Percentiles rank a stretch among this genome's conserved stretches.
phyloP scores from a whole-genome alignment of 805 yeast genomes.

The Wickerhamomyces alni region DNA sequence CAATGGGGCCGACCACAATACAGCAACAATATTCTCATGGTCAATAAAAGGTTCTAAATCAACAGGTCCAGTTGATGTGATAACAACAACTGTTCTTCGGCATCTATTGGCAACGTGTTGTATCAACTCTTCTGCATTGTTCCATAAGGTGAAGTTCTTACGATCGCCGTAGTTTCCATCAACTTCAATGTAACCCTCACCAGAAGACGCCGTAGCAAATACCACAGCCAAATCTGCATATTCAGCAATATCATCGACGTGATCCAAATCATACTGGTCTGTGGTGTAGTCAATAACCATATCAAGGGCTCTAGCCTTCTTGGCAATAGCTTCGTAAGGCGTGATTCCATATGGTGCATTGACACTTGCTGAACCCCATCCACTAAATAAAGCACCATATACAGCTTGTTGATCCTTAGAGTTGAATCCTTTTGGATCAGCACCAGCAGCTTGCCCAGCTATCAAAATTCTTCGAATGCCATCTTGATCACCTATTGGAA shows the following conservation, averaged over 20 bases:
- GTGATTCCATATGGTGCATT: slow-evolving; percentile 51
- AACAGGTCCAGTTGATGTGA: slow-evolving; percentile 58
- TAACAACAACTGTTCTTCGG: slow-evolving; percentile 49
- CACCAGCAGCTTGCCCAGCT: slow-evolving; percentile 49
- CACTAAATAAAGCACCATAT: slow-evolving; percentile 50
- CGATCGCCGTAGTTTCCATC: slow-evolving; percentile 58
- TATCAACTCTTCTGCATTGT: slow-evolving; percentile 50
- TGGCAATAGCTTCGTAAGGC: slow-evolving; percentile 49
- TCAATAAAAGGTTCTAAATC: slow-evolving; percentile 51
- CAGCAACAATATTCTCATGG: slow-evolving; percentile 52
- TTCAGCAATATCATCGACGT: slow-evolving; percentile 38
- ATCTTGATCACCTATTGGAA: slow-evolving; percentile 43
- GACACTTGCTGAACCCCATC: slow-evolving; percentile 64
- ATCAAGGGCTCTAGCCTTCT: slow-evolving; percentile 38
- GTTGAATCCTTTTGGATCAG: slow-evolving; percentile 45
- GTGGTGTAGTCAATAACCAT: slow-evolving; percentile 39
- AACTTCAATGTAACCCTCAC: slow-evolving; percentile 53
- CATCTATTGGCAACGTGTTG: slow-evolving; percentile 42
- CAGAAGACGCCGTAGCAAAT: slow-evolving; percentile 48
- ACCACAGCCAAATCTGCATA: slow-evolving; percentile 48
- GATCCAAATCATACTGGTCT: slow-evolving; percentile 41
- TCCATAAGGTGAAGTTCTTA: slow-evolving; percentile 48
- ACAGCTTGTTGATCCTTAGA: slow-evolving; percentile 47
- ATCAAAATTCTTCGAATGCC: slow-evolving; percentile 36
- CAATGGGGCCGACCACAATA: slow-evolving; percentile 48